Percentiles rank a stretch among this genome's conserved stretches.
phyloP scores from a whole-genome alignment of 108 stramenopile genomes.

The Skeletonema grethae region DNA sequence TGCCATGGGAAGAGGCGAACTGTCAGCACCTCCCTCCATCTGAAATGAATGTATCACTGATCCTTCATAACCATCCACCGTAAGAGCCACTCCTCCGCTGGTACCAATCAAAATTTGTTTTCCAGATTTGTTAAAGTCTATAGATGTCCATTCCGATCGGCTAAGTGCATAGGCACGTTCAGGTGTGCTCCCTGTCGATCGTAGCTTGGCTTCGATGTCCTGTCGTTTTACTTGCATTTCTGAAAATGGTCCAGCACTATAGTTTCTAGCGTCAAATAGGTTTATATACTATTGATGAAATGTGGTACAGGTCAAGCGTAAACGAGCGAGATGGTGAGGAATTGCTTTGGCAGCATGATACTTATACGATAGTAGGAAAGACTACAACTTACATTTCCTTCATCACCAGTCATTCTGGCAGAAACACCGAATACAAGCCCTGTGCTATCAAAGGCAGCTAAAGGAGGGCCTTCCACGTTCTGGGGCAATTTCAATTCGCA shows the following conservation, averaged over 20 bases:
- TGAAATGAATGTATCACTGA: slow-evolving; percentile 65
- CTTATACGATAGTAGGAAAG: too few relatives aligned
- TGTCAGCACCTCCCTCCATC: slow-evolving; percentile 25
- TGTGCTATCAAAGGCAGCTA: slow-evolving; percentile 74
- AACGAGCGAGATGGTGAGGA: background rate
- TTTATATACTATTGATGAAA: slow-evolving; percentile 57
- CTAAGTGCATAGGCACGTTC: slow-evolving; percentile 47
- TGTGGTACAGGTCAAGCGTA: background rate
- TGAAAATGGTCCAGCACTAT: slow-evolving; percentile 73
- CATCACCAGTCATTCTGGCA: slow-evolving; percentile 51
- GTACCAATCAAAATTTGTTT: slow-evolving; percentile 69
- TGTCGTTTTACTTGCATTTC: slow-evolving; percentile 67
- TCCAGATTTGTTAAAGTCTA: slow-evolving; percentile 77
- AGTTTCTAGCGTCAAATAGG: slow-evolving; percentile 84
- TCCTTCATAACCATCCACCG: slow-evolving; percentile 82
- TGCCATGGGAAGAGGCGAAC: slow-evolving; percentile 28
- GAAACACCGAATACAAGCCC: slow-evolving; percentile 83
- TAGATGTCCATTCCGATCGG: slow-evolving; percentile 51
- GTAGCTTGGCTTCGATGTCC: slow-evolving; percentile 49
- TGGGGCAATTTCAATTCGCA: slow-evolving; percentile 70
- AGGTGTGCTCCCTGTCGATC: slow-evolving; percentile 20
- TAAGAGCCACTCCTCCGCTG: slow-evolving; percentile 51
- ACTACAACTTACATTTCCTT: slow-evolving; percentile 58
- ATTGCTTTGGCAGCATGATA: background rate
- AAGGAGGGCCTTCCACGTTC: slow-evolving; percentile 45